Evolutionary conservation across 805 yeast genomes (phyloP).

Genomic region (Spencermartinsiella europaea): DNA sequence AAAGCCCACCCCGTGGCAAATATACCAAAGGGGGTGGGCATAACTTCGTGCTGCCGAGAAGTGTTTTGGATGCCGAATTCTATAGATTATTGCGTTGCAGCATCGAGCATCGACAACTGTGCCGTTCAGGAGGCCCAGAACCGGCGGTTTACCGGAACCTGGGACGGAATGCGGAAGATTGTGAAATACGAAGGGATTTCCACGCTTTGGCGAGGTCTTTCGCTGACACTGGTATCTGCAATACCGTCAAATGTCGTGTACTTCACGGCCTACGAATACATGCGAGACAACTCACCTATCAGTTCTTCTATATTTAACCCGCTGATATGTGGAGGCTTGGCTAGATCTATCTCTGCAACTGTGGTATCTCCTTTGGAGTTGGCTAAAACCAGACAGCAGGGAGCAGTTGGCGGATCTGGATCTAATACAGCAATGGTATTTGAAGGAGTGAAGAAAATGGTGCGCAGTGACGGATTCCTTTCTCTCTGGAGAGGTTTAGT

Average conservation of each 20-base stretch:
- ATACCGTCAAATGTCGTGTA: conserved; percentile 90
- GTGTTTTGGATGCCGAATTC: conserved; percentile 36
- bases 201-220: conserved; percentile 86
- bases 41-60: conserved; percentile 36
- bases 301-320: conserved; percentile 53
- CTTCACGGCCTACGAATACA: conserved; percentile 86
- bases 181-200: conserved; percentile 64
- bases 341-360: conserved; percentile 79
- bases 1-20: conserved; percentile 20
- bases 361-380: conserved; percentile 84
- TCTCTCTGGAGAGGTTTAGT: conserved; percentile 80
- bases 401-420: conserved; percentile 34
- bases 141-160: conserved; percentile 54
- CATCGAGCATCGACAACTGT: conserved; percentile 29
- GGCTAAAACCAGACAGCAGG: conserved; percentile 77
- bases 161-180: conserved; percentile 66
- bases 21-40: conserved; percentile 32
- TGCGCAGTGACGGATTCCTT: conserved; percentile 50
- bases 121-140: conserved; percentile 38
- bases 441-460: conserved; percentile 48
- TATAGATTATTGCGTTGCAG: conserved; percentile 34
- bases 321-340: conserved; percentile 75
- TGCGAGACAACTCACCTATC: conserved; percentile 70
- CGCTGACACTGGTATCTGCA: conserved; percentile 76
- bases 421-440: conserved; percentile 30